These are phyloP conservation scores for Lachancea mirantina DNA, from an alignment of 805 yeast species.

Conservation along the genomic window DNA sequence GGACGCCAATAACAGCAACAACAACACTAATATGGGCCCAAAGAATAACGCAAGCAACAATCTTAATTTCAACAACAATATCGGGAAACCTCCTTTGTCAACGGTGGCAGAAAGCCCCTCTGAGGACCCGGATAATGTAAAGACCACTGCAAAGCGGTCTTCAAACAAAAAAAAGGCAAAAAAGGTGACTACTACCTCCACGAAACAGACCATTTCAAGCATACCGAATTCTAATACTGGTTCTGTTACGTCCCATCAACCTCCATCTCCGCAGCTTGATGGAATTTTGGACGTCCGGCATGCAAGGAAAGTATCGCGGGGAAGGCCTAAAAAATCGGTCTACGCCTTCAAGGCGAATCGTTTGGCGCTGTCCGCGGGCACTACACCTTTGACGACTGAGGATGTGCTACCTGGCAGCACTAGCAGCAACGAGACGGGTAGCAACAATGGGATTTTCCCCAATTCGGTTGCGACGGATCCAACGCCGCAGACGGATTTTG, in stretches of 20 bases:
- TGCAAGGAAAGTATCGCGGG: conserved; percentile 2
- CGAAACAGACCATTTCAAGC: not conserved
- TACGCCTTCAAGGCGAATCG: conserved; percentile 11
- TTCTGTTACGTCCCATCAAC: not conserved
- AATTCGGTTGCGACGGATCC: conserved; percentile 10
- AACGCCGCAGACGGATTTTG: conserved; percentile 12
- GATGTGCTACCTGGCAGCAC: conserved; percentile 7
- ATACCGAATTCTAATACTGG: not conserved
- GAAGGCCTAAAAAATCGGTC: conserved; percentile 6
- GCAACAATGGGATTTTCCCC: conserved; percentile 6
- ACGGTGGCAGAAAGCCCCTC: conserved; percentile 15
- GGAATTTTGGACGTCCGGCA: conserved; percentile 3
- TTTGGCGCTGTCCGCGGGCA: conserved; percentile 10
- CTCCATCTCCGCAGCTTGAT: conserved; percentile 5
- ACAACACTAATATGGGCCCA: too few species aligned
- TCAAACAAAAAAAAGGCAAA: conserved; percentile 5
- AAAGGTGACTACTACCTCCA: conserved; percentile 3
- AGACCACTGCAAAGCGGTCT: conserved; percentile 7
- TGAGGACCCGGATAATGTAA: conserved; percentile 8
- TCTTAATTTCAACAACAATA: too few species aligned
- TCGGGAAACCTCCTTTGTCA: conserved; percentile 11
- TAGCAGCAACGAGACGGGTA: conserved; percentile 10
- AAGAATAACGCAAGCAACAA: too few species aligned
- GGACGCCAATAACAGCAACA: too few species aligned
- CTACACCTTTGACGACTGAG: conserved; percentile 11